A percentile compares a stretch with the other conserved stretches of the same genome.
Evolutionary conservation across 1,284 basidiomycete genomes (phyloP).

Genomic region (Trametes sp.): DNA sequence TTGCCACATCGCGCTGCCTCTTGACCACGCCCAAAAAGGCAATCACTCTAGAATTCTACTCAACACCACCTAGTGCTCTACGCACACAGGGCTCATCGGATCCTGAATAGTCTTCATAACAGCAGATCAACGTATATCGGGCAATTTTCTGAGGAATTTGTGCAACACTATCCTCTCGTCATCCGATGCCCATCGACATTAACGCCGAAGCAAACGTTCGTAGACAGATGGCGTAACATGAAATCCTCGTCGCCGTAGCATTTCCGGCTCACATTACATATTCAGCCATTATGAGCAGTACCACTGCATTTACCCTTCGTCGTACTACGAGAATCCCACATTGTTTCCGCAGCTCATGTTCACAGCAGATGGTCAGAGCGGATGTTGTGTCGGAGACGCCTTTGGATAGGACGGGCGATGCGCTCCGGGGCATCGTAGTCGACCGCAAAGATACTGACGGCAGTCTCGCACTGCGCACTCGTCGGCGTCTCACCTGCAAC

Average conservation of each 20-base stretch:
- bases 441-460: constrained; percentile 40
- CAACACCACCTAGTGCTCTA: neutral
- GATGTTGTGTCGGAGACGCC: constrained; percentile 28
- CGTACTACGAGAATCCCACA: neutral
- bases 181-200: too few relatives aligned
- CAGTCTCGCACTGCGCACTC: constrained; percentile 36
- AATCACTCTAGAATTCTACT: neutral
- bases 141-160: too few relatives aligned
- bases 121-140: too few relatives aligned
- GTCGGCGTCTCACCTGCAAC: constrained; percentile 36
- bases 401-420: constrained; percentile 34
- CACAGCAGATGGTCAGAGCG: constrained; percentile 13
- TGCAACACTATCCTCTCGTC: too few relatives aligned
- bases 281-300: too few relatives aligned
- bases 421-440: constrained; percentile 40
- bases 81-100: too few relatives aligned
- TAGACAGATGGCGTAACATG: too few relatives aligned
- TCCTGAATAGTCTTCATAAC: too few relatives aligned
- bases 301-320: neutral
- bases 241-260: too few relatives aligned
- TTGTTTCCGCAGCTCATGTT: neutral
- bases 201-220: too few relatives aligned
- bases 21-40: constrained; percentile 4
- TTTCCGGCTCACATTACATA: too few relatives aligned
- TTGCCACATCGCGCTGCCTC: constrained; percentile 16